Base-by-base conservation (phyloP, 2,329 filamentous ascomycete genomes). In the Ceratocystis variospora region DNA sequence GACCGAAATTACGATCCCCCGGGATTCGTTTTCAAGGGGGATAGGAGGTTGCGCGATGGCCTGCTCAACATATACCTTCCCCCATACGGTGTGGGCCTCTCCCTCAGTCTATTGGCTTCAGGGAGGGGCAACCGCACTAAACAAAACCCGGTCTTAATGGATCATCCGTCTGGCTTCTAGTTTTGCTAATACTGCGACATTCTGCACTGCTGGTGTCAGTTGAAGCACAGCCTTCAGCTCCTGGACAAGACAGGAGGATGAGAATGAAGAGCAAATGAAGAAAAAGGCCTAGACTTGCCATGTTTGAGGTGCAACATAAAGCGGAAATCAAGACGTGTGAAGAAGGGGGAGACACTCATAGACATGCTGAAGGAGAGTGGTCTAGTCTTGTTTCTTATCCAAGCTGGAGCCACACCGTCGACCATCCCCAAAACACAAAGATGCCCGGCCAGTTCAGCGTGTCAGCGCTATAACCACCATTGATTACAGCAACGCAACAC, bases 101-200 rank as follows among this genome's bases (percentile, higher is more conserved):
- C 1, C 25, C 22, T 53, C 22, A 12, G 22, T 53, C 48, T 53
- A 22, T 53, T 53, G 8, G 22, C 48, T 53, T 25, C 48, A 12
- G 19, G 25, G 48, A 25, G 48, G 15, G 48, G 10, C 19, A 53
- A 15, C 5, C 19, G 25, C 10, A 48, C 48, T 15, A 53, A 15
- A 15, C 48, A 53, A 28, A 25, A 28, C 17, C 48, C 22, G 48
- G 48, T 25, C 48, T 25, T 53, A 8, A 53, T 25, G 48, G 48
- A 53, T 53, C 22, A 53, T 22, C 19, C 22, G 10, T 19, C 48
- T 25, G 8, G n/a, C 48, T 53, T 53, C 22, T 53, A 53, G 48
- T 25, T 53, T 12, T 46, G 37, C 37, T 31, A 62, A 62, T 62
- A 45, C 61, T 28, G n/a, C 44, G 61, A 62, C 25, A 12, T 62